Percentiles rank a stretch among this genome's conserved stretches.
phyloP scores from a whole-genome alignment of 371 early-diverging fungal species.

The Rhizopus microsporus region DNA sequence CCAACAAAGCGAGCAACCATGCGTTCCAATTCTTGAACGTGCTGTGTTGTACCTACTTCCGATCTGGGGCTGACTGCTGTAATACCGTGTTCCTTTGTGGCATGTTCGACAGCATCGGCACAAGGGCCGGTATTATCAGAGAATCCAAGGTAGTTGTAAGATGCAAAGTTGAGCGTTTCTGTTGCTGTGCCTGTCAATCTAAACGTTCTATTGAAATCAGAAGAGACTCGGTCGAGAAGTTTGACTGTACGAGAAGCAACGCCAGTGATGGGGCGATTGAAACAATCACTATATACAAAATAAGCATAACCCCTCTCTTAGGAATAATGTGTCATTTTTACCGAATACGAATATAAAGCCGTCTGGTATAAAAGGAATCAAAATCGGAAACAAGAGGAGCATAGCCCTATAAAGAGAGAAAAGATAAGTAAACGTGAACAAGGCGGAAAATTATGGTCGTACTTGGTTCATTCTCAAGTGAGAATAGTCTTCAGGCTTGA shows the following conservation, averaged over 20 bases:
- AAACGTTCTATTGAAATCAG: constrained; percentile 88
- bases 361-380: constrained; percentile 97
- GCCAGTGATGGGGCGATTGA: constrained; percentile 95
- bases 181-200: constrained; percentile 80
- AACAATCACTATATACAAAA: constrained; percentile 77
- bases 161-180: constrained; percentile 94
- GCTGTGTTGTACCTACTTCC: constrained; percentile 71
- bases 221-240: constrained; percentile 82
- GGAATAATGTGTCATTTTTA: constrained; percentile 19
- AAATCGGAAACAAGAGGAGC: constrained; percentile 94
- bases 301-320: background rate
- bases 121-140: constrained; percentile 90
- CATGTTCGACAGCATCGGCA: constrained; percentile 87
- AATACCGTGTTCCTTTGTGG: constrained; percentile 67
- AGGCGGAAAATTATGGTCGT: constrained; percentile 13
- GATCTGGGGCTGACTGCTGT: constrained; percentile 67
- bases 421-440: background rate
- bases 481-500: constrained; percentile 68
- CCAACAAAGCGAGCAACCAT: constrained; percentile 97
- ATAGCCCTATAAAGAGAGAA: constrained; percentile 58
- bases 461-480: constrained; percentile 76
- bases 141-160: constrained; percentile 99
- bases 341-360: constrained; percentile 91
- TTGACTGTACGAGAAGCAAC: constrained; percentile 93
- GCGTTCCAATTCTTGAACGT: constrained; percentile 85